Percentiles rank a stretch among this genome's conserved stretches.
Conservation (phyloP, 2,329 filamentous ascomycete species). For the Nemania serpens region DNA sequence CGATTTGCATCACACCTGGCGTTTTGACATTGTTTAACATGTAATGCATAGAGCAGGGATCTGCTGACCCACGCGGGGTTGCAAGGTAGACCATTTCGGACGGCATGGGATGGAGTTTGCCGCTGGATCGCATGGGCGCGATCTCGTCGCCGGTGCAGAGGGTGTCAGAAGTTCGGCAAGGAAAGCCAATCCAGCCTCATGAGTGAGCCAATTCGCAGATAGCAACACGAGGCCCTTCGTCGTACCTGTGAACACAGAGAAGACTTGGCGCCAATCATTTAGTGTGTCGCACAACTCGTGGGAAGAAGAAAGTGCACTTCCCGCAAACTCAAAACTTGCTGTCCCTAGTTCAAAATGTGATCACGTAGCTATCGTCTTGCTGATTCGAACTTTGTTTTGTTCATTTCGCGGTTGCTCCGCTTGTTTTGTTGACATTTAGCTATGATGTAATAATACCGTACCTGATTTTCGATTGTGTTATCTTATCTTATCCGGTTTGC, state of each 20-base stretch:
- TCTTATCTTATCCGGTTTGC: background rate
- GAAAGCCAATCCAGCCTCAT: background rate
- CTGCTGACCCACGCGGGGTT: slow-evolving; percentile 9
- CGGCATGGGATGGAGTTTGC: slow-evolving; percentile 4
- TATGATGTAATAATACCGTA: slow-evolving; percentile 10
- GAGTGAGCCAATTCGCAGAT: background rate
- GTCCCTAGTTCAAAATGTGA: background rate
- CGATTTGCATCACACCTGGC: slow-evolving; percentile 32
- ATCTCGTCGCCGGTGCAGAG: background rate
- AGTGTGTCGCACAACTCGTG: background rate
- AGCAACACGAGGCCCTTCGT: background rate
- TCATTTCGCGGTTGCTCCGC: background rate
- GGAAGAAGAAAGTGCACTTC: slow-evolving; percentile 9
- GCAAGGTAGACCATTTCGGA: slow-evolving; percentile 10
- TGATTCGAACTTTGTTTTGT: background rate
- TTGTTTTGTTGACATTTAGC: background rate
- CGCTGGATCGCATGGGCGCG: background rate
- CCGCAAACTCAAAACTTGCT: background rate
- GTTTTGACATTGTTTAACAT: slow-evolving; percentile 22
- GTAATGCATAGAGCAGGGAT: slow-evolving; percentile 26
- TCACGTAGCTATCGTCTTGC: background rate
- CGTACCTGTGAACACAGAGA: too few relatives aligned
- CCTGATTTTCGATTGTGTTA: background rate
- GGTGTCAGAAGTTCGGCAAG: background rate
- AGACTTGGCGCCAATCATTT: background rate